Evolutionary conservation across 139 green algal species (phyloP), one percentile per base, ranked within the genome.

Genomic region (Deuterostichococcus epilithicus): DNA sequence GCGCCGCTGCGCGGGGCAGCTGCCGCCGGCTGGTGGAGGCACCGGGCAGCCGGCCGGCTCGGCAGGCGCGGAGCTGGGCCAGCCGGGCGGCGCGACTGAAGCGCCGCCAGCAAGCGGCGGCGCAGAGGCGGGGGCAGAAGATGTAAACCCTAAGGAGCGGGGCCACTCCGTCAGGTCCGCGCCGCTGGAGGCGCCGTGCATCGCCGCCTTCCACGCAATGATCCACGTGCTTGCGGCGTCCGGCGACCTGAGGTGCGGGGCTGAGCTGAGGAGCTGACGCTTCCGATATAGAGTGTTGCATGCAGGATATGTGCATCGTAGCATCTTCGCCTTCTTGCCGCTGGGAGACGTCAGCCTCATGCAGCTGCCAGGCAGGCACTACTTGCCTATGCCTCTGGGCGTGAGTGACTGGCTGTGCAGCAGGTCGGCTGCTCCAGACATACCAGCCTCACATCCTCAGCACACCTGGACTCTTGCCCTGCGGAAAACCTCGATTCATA

Each of bases 211-310:
- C 44, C 74, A 80, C 15, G 70, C 79, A 0, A 39, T 80, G 34
- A 52, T 84, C 22, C 70, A 84, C 34, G 69, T 70, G 8, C 70
- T 74, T 22, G 74, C 70, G 1, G 39, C n/a, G 20, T 74, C 70
- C 34, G 38, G 33, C 32, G 45, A 76, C 3, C 47, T 76, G 30
- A 76, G 47, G 72, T 67, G 22, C 4, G 37, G 38, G 28, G 32
- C 6, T 42, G 30, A 32, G 33, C 45, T 42, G 13, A 73, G 18
- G 18, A 33, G 3, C 22, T 3, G n/a, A 47, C 68, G 26, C 33
- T 33, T 45, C 35, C 23, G 68, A 1, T 73, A 35, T 28, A 52
- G 18, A 1, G 22, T 60, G 36, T 37, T 5, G 1, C 36, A 60
- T 25, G 23, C 37, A 38, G 25, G 33, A 35, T 32, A 28, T 32